phyloP scores from a whole-genome alignment of 1,139 yeast species.

The Pneumocystis canis region DNA sequence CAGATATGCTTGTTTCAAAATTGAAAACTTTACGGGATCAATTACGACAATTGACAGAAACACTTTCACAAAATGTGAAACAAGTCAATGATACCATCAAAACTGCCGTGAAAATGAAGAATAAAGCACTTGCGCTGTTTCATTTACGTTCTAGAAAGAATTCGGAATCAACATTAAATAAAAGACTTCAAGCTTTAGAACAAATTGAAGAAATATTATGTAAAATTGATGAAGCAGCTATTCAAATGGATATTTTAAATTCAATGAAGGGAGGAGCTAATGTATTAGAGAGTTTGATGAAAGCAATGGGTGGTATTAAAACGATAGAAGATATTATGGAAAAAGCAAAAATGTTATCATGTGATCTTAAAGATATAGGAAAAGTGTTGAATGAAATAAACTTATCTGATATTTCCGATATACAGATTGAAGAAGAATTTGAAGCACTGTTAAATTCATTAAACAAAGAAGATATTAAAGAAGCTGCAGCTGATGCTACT shows the following conservation, averaged over 20 bases:
- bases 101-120: not conserved
- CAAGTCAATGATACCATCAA: not conserved
- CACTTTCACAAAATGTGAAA: not conserved
- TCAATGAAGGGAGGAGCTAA: not conserved
- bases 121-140: not conserved
- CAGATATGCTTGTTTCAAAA: not conserved
- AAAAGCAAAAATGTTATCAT: not conserved
- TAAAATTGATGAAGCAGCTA: not conserved
- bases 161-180: not conserved
- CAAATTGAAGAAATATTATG: not conserved
- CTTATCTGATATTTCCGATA: not conserved
- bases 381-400: not conserved
- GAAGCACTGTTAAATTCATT: not conserved
- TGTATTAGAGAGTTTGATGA: not conserved
- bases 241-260: not conserved
- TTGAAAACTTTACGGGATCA: not conserved
- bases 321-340: not conserved
- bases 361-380: not conserved
- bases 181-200: not conserved
- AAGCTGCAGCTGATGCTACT: not conserved
- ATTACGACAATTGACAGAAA: not conserved
- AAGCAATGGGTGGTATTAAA: not conserved
- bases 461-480: not conserved
- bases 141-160: not conserved
- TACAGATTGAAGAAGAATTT: not conserved